These are phyloP conservation scores for Aureobasidium vineae DNA, from an alignment of 2,329 filamentous ascomycete species.

Conservation along the genomic window DNA sequence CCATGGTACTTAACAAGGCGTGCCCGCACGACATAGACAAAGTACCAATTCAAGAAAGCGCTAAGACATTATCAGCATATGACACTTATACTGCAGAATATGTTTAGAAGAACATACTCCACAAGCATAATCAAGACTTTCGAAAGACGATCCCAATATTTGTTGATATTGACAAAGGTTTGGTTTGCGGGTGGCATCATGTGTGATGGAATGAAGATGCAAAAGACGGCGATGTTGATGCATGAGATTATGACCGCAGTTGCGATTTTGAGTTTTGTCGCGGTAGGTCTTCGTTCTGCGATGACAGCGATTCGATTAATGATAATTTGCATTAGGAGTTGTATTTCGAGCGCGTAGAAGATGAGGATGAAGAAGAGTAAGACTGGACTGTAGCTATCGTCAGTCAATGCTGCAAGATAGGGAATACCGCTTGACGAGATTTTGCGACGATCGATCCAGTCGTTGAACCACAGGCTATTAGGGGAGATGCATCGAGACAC, in stretches of 20 bases:
- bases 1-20: conserved; percentile 49
- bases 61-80: background rate
- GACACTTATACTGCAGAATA: background rate
- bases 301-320: conserved; percentile 40
- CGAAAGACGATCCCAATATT: conserved; percentile 42
- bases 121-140: conserved; percentile 42
- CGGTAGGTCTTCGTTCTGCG: conserved; percentile 29
- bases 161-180: conserved; percentile 38
- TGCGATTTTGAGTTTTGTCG: conserved; percentile 40
- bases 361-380: conserved; percentile 29
- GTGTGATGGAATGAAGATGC: conserved; percentile 44
- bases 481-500: background rate
- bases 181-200: conserved; percentile 35
- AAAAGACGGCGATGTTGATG: conserved; percentile 34
- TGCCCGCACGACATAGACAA: conserved; percentile 46
- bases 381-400: background rate
- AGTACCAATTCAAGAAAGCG: conserved; percentile 42
- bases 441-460: background rate
- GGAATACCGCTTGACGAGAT: background rate
- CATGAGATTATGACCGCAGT: conserved; percentile 43
- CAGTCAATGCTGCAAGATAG: background rate
- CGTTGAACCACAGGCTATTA: background rate
- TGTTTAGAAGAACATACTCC: conserved; percentile 30
- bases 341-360: conserved; percentile 32
- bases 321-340: conserved; percentile 40